Conservation (phyloP, 768 basidiomycete genomes). For the Hericium erinaceus region DNA sequence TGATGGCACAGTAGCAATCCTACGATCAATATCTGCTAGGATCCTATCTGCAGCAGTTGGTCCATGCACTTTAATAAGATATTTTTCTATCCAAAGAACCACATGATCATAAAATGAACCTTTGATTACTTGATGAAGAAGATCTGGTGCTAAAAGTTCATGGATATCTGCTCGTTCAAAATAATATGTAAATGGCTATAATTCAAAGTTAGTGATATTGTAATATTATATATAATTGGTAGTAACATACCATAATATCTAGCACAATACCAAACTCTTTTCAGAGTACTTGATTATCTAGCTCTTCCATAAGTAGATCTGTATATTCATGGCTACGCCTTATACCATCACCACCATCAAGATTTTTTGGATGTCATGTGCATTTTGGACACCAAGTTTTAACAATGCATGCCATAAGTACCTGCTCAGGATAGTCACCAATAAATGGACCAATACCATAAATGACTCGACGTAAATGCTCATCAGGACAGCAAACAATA, state of each 20-base stretch:
- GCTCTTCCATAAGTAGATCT: constrained; percentile 8
- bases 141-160: constrained; percentile 20
- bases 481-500: constrained; percentile 20
- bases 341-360: too few relatives aligned
- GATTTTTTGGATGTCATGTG: too few relatives aligned
- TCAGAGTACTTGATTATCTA: constrained; percentile 18
- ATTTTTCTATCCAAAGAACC: constrained; percentile 23
- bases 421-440: constrained; percentile 31
- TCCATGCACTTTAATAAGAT: constrained; percentile 12
- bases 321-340: not conserved
- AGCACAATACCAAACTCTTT: constrained; percentile 12
- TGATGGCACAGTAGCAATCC: constrained; percentile 14
- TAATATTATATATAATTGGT: not conserved
- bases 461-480: constrained; percentile 20
- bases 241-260: constrained; percentile 17
- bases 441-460: constrained; percentile 24
- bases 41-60: constrained; percentile 8
- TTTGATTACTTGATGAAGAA: constrained; percentile 26
- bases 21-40: constrained; percentile 24
- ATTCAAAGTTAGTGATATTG: not conserved
- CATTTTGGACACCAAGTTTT: too few relatives aligned
- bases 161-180: constrained; percentile 26
- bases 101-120: constrained; percentile 29
- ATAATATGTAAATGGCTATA: constrained; percentile 24
- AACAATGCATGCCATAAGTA: too few relatives aligned